These are phyloP conservation scores for Zasmidium cellare DNA, from an alignment of 2,329 filamentous ascomycete genomes.

Conservation along the genomic window DNA sequence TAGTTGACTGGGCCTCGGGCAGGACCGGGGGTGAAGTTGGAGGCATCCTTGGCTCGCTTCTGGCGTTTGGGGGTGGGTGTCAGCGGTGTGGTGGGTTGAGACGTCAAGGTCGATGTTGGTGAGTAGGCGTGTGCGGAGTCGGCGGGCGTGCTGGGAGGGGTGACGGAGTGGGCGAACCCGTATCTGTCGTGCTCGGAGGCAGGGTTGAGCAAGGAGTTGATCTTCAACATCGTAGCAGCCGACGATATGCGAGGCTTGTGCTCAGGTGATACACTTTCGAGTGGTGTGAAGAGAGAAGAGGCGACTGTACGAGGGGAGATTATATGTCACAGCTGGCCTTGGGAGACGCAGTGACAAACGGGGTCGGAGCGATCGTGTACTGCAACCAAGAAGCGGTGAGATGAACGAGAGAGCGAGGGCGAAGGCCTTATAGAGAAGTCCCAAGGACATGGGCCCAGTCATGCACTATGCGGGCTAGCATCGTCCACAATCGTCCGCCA, in stretches of 20 bases:
- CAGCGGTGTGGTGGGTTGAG: slow-evolving; percentile 24
- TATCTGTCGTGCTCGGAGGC: slow-evolving; percentile 15
- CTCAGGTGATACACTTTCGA: slow-evolving; percentile 17
- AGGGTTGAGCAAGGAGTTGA: slow-evolving; percentile 44
- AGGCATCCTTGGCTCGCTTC: slow-evolving; percentile 66
- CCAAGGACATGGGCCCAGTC: slow-evolving; percentile 2
- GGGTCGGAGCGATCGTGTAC: slow-evolving; percentile 6
- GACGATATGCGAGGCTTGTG: slow-evolving; percentile 12
- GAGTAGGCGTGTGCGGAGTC: slow-evolving; percentile 22
- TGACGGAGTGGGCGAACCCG: slow-evolving; percentile 19
- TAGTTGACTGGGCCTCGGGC: slow-evolving; percentile 71
- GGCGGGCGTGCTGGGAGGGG: slow-evolving; percentile 29
- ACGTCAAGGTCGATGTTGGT: slow-evolving; percentile 9
- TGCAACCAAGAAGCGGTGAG: slow-evolving; percentile 14
- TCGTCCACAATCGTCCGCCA: slow-evolving; percentile 8
- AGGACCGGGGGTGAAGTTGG: slow-evolving; percentile 61
- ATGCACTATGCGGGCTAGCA: slow-evolving; percentile 10
- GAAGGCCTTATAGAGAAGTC: slow-evolving; percentile 13
- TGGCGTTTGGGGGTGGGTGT: slow-evolving; percentile 38
- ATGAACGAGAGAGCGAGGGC: slow-evolving; percentile 1
- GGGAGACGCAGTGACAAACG: slow-evolving; percentile 6
- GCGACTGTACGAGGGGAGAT: slow-evolving; percentile 19
- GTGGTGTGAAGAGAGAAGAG: slow-evolving; percentile 19
- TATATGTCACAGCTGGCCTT: slow-evolving; percentile 21
- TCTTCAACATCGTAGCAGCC: slow-evolving; percentile 39